Conservation (phyloP, 2,329 filamentous ascomycete genomes). For the Talaromyces sp. region DNA sequence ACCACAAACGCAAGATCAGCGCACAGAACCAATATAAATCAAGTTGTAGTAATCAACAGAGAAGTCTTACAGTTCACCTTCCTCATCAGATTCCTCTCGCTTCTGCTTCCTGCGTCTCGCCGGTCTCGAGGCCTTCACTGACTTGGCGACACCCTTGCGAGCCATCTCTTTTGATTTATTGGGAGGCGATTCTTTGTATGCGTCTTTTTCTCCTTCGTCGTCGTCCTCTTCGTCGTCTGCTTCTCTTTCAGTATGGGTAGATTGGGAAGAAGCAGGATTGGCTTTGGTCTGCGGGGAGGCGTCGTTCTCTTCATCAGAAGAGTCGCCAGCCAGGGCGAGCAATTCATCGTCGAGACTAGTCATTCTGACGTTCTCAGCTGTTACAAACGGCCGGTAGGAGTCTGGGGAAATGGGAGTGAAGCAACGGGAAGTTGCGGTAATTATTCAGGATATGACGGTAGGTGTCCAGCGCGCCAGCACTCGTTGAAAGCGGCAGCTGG, state of each 20-base stretch:
- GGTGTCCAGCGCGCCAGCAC: slow-evolving; percentile 10
- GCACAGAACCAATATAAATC: not conserved
- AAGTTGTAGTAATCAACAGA: not conserved
- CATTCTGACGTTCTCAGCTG: slow-evolving; percentile 54
- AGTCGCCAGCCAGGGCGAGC: slow-evolving; percentile 82
- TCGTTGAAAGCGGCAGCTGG: not conserved
- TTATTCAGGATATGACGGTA: not conserved
- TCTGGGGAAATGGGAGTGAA: not conserved
- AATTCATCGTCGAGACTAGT: slow-evolving; percentile 80
- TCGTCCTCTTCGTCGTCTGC: not conserved
- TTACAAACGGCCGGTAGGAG: not conserved
- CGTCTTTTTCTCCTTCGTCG: not conserved
- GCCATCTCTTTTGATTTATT: slow-evolving; percentile 42
- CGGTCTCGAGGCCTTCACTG: slow-evolving; percentile 18
- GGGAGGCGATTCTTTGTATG: slow-evolving; percentile 36
- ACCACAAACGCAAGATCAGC: slow-evolving; percentile 12
- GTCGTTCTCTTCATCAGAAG: slow-evolving; percentile 52
- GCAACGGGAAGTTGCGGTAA: slow-evolving; percentile 4
- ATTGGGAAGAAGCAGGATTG: slow-evolving; percentile 50
- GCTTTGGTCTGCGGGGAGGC: slow-evolving; percentile 49
- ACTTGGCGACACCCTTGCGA: slow-evolving; percentile 43
- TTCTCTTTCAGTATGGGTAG: slow-evolving; percentile 43
- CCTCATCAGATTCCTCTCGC: slow-evolving; percentile 63
- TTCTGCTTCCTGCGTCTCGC: slow-evolving; percentile 41
- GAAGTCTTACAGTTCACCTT: slow-evolving; percentile 71